Evolutionary conservation across 2,329 filamentous ascomycete genomes (phyloP), one percentile per base, ranked within the genome.

Genomic region (Fusarium pseudograminearum): DNA sequence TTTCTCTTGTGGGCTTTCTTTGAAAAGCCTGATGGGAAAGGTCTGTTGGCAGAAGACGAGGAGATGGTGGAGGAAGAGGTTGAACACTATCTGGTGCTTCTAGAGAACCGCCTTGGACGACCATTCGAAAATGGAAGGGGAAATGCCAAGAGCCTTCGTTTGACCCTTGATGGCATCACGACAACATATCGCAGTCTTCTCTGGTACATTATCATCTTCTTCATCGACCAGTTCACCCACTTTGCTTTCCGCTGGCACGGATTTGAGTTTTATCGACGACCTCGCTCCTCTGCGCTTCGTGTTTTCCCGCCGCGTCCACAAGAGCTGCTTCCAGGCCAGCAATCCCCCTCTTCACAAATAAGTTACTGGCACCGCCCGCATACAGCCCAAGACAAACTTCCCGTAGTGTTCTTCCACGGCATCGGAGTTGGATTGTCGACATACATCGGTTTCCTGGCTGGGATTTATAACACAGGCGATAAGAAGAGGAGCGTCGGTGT

Each of bases 1-100:
- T 92, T 91, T 70, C 77, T 91, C 24, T 81, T 86, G 11, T 93
- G 91, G 91, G 89, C 87, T 2, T 88, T 93, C 72, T 87, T 90
- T 62, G 88, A 90, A 48, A 73, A 63, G 8, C 78, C 77, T 0
- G 78, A 78, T 4, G 77, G 54, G 9, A 41, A 45, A 50, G 53
- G n/a, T 5, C 5, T 52, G 7, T 51, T 52, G 18, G 57, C 61
- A 16, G 65, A 66, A n/a, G 45, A 80, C 6, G 62, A 60, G 4
- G 70, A 75, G 0, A 80, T 82, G 8, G 74, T 81, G 8, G 72
- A 78, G 5, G 72, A 75, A 1, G 84, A 86, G 57, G 63, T 85
- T n/a, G 79, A 84, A 15, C 77, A 77, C 30, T 85, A 83, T 60
- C 73, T 91, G 26, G 80, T 81, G 66, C 77, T 80, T n/a, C 77